Base-by-base conservation (phyloP, 345 rosid genomes). In the Lepidium africanum region DNA sequence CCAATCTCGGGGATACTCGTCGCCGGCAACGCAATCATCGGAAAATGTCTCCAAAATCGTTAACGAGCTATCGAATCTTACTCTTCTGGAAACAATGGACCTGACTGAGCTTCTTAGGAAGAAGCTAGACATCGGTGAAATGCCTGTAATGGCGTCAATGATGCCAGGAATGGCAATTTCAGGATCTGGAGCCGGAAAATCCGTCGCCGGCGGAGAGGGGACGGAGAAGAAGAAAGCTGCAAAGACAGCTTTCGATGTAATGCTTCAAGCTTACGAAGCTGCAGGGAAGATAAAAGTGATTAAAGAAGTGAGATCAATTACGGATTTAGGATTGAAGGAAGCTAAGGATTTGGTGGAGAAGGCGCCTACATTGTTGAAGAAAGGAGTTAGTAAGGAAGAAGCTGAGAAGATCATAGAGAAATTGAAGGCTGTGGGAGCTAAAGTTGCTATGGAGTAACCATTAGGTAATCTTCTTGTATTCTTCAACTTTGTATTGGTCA, bases 321-420 rank as follows among this genome's bases (percentile, higher is more conserved):
- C 96, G 36, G 87, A 75, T 77, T 83, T 94, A 75, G 96, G 96
- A 30, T 75, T 94, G 78, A 94, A 91, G 72, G 97, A 94, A 76
- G 97, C 99, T 0, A 94, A 91, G 67, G 97, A 94, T n/a, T 76
- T 94, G 85, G 99, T 94, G 54, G 99, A 91, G 85, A 91, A 91
- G 65, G 86, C 90, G 15, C 99, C 99, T 0, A 80, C 90, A 0
- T 10, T 87, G 78, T 52, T 94, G 84, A 94, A 82, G 85, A 94
- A 89, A 71, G 99, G 97, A 32, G 90, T 91, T 21, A 74, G 91
- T 10, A 93, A 88, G 70, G 99, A 91, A 40, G 99, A 91, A 55
- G 99, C 97, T 0, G 91, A 88, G 79, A 87, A 87, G 75, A 91
- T 91, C 14, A 71, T 87, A 6, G 84, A 71, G 76, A 91, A 88